These are phyloP conservation scores for Barnettozyma populi DNA, from an alignment of 805 yeast genomes.

Conservation along the genomic window DNA sequence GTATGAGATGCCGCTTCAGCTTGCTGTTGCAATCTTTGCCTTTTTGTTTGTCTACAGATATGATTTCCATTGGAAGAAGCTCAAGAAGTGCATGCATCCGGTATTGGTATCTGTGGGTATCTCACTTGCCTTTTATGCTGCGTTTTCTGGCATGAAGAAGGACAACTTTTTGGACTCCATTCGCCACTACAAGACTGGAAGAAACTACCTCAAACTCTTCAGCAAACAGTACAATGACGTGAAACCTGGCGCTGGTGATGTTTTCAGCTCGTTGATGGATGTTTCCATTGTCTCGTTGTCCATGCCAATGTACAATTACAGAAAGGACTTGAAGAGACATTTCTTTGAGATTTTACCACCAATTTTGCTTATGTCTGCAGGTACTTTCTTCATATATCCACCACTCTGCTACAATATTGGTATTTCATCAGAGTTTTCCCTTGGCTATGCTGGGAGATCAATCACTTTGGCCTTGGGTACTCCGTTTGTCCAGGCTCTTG, in stretches of 20 bases:
- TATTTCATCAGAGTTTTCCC: constrained; percentile 50
- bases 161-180: constrained; percentile 47
- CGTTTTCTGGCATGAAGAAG: constrained; percentile 49
- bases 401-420: constrained; percentile 61
- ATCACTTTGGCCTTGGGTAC: constrained; percentile 77
- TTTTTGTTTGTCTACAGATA: constrained; percentile 43
- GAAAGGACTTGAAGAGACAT: constrained; percentile 56
- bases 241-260: constrained; percentile 82
- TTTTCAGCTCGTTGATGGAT: constrained; percentile 66
- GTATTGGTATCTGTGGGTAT: constrained; percentile 59
- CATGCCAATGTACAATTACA: constrained; percentile 70
- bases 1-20: constrained; percentile 56
- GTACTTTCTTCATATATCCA: constrained; percentile 66
- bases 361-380: constrained; percentile 45
- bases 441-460: constrained; percentile 76
- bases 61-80: constrained; percentile 37
- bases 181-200: constrained; percentile 59
- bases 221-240: constrained; percentile 26
- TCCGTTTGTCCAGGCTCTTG: constrained; percentile 61
- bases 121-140: constrained; percentile 58
- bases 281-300: constrained; percentile 71
- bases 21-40: constrained; percentile 52
- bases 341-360: constrained; percentile 58
- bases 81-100: constrained; percentile 58
- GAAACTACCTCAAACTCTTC: constrained; percentile 57